Evolutionary conservation across 164 flowering plant genomes (phyloP).

Genomic region (grape (Vitis vinifera)): ASM3070453v1 NC_081811.1:10121501-10122000

Average conservation of each 20-base stretch:
- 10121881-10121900: background rate
- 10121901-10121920: slow-evolving; percentile 64
- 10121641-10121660: background rate
- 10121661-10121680: background rate
- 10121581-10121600: no score
- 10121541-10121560: no score
- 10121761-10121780: background rate
- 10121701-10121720: background rate
- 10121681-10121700: background rate
- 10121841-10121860: background rate
- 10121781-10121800: background rate
- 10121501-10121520: no score
- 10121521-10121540: no score
- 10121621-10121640: background rate
- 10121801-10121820: background rate
- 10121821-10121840: background rate
- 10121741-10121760: background rate
- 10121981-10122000: slow-evolving; percentile 36
- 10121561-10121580: no score
- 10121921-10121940: slow-evolving; percentile 91
- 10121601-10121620: no score
- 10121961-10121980: slow-evolving; percentile 98
- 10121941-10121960: slow-evolving; percentile 80
- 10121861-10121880: background rate
- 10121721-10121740: background rate